These are phyloP conservation scores for Geotrichum fermentans DNA, from an alignment of 1,139 yeast genomes.

Conservation along the genomic window DNA sequence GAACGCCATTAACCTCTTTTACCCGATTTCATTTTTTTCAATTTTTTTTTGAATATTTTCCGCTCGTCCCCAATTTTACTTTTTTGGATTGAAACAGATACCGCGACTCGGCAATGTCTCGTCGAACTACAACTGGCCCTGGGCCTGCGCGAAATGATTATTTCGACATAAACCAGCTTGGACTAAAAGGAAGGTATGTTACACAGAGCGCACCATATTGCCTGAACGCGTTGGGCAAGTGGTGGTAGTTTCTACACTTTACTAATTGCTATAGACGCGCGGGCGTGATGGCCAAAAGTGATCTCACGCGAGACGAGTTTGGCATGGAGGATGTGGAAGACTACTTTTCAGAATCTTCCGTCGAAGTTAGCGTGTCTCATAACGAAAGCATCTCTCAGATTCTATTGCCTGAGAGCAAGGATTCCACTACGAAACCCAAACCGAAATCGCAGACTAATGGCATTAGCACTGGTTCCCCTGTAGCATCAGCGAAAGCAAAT, in stretches of 20 bases:
- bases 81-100: no score
- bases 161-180: conserved; percentile 26
- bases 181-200: conserved; percentile 27
- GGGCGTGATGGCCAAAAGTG: conserved; percentile 50
- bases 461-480: not conserved
- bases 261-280: conserved; percentile 32
- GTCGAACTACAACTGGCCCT: conserved; percentile 19
- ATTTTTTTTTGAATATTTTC: no score
- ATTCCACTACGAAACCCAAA: not conserved
- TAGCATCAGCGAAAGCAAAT: not conserved
- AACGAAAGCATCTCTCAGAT: not conserved
- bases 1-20: no score
- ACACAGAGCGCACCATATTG: no score
- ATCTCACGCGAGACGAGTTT: conserved; percentile 56
- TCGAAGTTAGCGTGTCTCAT: not conserved
- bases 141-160: conserved; percentile 18
- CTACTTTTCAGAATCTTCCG: conserved; percentile 47
- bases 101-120: conserved; percentile 24
- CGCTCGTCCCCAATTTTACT: no score
- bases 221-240: not conserved
- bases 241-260: not conserved
- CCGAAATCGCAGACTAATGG: not conserved
- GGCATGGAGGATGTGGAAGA: conserved; percentile 80
- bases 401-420: not conserved
- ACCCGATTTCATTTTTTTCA: no score